Base-by-base conservation (phyloP, 2,329 filamentous ascomycete genomes). In the Phymatotrichopsis omnivora region DNA sequence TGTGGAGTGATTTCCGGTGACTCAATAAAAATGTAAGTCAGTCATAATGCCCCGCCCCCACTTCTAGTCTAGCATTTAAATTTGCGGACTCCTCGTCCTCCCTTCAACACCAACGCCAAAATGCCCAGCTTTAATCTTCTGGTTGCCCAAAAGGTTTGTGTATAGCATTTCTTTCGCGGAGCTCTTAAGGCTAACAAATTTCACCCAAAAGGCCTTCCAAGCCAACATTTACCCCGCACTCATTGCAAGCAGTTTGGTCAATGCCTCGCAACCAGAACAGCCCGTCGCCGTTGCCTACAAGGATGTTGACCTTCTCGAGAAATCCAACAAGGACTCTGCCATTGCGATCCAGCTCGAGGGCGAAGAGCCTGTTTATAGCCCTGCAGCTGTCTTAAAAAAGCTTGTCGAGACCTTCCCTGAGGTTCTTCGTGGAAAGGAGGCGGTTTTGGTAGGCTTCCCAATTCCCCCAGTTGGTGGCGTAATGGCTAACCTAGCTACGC, bases 281-380 rank as follows among this genome's bases (percentile, higher is more conserved):
- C 54, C 56, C 17, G 35, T 56, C 30, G 55, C 55, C n/a, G 48
- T 57, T 14, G 42, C 37, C n/a, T 55, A 53, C 8, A 49, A 55
- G 41, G 57, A 59, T 27, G 44, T 30, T 31, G 56, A 58, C 16
- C 46, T 57, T 33, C 49, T 57, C 24, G 49, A 57, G 29, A 50
- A 51, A 35, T 47, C 52, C n/a, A 45, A 54, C 3, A 28, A 47
- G 7, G 39, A 38, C 11, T 58, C 57, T 39, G 49, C 54, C 5
- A 49, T 59, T 14, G 52, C 49, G 2, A 48, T 59, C 25, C 56
- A 59, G 29, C 42, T 58, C 30, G 54, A 57, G 22, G 56, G 55
- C 7, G 49, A 57, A 27, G 54, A 57, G n/a, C 28, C 45, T 7
- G 51, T 58, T 29, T 59, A 57, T 19, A 56, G 57, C 22, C 47